A percentile compares a stretch with the other conserved stretches of the same genome.
These are phyloP conservation scores for Fraxinus platypoda DNA, from an alignment of 305 asterid species.

Conservation along the genomic window DNA sequence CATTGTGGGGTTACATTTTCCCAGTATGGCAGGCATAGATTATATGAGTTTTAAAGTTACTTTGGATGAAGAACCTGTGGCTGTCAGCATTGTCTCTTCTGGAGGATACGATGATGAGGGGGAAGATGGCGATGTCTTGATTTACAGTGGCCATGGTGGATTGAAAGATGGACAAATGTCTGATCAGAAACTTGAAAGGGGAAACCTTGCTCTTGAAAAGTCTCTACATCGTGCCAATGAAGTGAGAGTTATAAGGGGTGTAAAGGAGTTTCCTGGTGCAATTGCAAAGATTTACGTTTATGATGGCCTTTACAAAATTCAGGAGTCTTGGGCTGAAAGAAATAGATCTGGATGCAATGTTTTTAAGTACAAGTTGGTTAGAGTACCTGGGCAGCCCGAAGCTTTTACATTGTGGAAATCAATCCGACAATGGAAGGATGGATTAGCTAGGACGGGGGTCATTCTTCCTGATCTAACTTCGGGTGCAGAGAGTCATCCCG, in stretches of 20 bases:
- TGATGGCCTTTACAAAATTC: conserved; percentile 79
- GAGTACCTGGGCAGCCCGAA: conserved; percentile 77
- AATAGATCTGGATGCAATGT: conserved; percentile 64
- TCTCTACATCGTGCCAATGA: conserved; percentile 77
- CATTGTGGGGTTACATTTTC: conserved; percentile 73
- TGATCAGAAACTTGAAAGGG: conserved; percentile 93
- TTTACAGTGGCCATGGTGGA: conserved; percentile 89
- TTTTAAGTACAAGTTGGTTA: conserved; percentile 72
- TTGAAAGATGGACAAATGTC: conserved; percentile 69
- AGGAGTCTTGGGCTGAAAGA: conserved; percentile 78
- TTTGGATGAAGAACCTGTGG: conserved; percentile 72
- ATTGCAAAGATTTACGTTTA: conserved; percentile 70
- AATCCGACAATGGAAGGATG: conserved; percentile 79
- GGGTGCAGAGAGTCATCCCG: conserved; percentile 72
- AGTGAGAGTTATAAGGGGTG: conserved; percentile 78
- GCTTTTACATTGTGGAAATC: conserved; percentile 79
- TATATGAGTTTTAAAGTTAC: conserved; percentile 57
- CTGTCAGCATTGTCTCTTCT: conserved; percentile 84
- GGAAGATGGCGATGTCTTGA: conserved; percentile 58
- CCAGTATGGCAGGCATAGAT: conserved; percentile 89
- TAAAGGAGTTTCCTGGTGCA: conserved; percentile 42
- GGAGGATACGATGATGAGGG: conserved; percentile 91
- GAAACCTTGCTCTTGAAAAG: conserved; percentile 86
- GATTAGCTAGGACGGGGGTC: conserved; percentile 51
- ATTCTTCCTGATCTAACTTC: conserved; percentile 74